Conservation (phyloP, 257 asterid genomes). For the Solanum tacnaense region DNA sequence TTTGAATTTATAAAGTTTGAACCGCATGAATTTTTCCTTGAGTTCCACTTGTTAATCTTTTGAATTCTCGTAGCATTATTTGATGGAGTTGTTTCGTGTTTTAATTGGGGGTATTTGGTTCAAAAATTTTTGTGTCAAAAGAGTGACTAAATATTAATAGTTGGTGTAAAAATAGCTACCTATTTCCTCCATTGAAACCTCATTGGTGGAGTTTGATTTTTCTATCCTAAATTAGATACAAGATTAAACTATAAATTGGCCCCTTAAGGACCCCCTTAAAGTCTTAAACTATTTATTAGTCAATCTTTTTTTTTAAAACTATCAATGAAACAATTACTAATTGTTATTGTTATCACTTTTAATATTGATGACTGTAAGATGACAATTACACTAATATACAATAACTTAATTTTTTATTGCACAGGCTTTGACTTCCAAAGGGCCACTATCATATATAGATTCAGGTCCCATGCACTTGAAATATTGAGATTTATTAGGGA, state of each 20-base stretch:
- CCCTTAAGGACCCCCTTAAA: background rate
- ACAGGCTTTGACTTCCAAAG: background rate
- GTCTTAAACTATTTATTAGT: background rate
- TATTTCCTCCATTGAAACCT: background rate
- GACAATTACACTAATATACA: background rate
- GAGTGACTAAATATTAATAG: background rate
- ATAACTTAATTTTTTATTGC: background rate
- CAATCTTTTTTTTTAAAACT: background rate
- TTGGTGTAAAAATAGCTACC: background rate
- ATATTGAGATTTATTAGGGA: background rate
- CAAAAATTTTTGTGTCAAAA: background rate
- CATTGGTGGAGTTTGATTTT: background rate
- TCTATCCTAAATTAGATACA: background rate
- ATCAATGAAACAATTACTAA: background rate
- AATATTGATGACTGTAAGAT: background rate
- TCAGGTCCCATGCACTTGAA: background rate
- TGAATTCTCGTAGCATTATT: too few relatives aligned
- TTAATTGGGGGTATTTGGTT: background rate
- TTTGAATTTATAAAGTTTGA: background rate
- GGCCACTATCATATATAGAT: background rate
- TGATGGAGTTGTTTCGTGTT: background rate
- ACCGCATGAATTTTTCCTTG: background rate
- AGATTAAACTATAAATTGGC: background rate
- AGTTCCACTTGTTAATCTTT: too few relatives aligned
- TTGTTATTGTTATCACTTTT: background rate